A percentile compares a stretch with the other conserved stretches of the same genome.
phyloP scores from a whole-genome alignment of 768 basidiomycete genomes.

The Steccherinum ochraceum region DNA sequence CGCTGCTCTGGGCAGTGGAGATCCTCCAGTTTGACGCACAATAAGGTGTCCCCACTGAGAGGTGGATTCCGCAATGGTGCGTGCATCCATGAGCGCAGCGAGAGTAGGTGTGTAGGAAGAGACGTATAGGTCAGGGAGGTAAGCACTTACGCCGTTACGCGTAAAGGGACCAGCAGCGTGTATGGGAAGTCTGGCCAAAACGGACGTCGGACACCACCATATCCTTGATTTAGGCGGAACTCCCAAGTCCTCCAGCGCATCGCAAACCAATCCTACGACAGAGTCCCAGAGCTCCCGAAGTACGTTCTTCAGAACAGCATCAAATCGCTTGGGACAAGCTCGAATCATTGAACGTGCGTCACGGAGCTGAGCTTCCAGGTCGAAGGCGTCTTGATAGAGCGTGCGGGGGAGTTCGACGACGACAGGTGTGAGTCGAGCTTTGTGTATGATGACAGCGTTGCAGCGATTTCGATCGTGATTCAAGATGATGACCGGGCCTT shows the following conservation, averaged over 20 bases:
- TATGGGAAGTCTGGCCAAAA: slow-evolving; percentile 24
- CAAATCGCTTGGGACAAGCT: background rate
- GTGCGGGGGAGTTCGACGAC: slow-evolving; percentile 7
- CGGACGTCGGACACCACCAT: slow-evolving; percentile 26
- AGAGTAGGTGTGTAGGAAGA: slow-evolving; percentile 27
- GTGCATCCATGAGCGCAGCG: slow-evolving; percentile 12
- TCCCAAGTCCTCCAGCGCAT: slow-evolving; percentile 4
- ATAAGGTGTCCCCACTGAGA: too few relatives aligned
- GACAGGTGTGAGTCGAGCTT: slow-evolving; percentile 5
- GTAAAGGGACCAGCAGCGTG: slow-evolving; percentile 27
- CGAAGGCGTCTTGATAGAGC: background rate
- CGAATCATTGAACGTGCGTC: background rate
- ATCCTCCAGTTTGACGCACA: background rate
- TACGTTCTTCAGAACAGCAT: background rate
- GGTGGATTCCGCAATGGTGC: background rate
- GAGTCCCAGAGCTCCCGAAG: slow-evolving; percentile 3
- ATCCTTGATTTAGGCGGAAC: slow-evolving; percentile 1
- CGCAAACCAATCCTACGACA: slow-evolving; percentile 5
- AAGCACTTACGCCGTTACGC: background rate
- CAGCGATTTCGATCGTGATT: slow-evolving; percentile 28
- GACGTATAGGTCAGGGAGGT: slow-evolving; percentile 17
- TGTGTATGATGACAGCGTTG: slow-evolving; percentile 29
- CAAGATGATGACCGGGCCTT: slow-evolving; percentile 33
- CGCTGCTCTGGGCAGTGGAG: slow-evolving; percentile 4
- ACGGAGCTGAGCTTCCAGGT: background rate